A percentile compares a stretch with the other conserved stretches of the same genome.
Evolutionary conservation across 148 eudicot genomes (phyloP).

Genomic region (Camellia granthamiana): DNA sequence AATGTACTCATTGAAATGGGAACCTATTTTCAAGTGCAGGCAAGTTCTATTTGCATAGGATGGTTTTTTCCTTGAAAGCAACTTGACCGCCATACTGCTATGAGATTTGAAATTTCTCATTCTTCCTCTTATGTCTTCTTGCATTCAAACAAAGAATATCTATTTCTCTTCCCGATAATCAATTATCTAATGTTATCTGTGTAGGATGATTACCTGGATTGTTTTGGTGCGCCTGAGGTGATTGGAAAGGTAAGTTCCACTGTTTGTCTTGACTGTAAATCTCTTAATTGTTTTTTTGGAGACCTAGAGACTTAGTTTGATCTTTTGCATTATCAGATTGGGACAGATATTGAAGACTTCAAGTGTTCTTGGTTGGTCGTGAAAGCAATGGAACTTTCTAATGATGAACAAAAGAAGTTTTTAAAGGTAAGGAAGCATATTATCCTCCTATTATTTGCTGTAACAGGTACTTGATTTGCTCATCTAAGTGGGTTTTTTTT

Average conservation of each 20-base stretch:
- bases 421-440: conserved; percentile 44
- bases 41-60: conserved; percentile 17
- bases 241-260: conserved; percentile 63
- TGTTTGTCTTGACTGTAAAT: not conserved
- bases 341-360: conserved; percentile 82
- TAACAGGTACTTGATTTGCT: not conserved
- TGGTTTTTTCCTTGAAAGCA: not conserved
- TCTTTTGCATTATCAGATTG: conserved; percentile 49
- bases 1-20: conserved; percentile 63
- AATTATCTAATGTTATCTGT: not conserved
- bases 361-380: conserved; percentile 96
- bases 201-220: conserved; percentile 82
- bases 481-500: not conserved
- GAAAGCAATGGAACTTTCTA: conserved; percentile 67
- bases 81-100: not conserved
- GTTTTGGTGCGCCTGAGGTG: conserved; percentile 63
- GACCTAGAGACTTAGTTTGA: conserved; percentile 6
- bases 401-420: conserved; percentile 67
- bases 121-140: not conserved
- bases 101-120: conserved; percentile 4
- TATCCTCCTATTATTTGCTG: not conserved
- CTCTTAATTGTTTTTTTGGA: not conserved
- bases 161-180: not conserved
- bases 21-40: conserved; percentile 74
- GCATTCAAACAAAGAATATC: not conserved